Conservation (phyloP, 1,284 basidiomycete genomes). For the Trichosporon coremiiforme region DNA sequence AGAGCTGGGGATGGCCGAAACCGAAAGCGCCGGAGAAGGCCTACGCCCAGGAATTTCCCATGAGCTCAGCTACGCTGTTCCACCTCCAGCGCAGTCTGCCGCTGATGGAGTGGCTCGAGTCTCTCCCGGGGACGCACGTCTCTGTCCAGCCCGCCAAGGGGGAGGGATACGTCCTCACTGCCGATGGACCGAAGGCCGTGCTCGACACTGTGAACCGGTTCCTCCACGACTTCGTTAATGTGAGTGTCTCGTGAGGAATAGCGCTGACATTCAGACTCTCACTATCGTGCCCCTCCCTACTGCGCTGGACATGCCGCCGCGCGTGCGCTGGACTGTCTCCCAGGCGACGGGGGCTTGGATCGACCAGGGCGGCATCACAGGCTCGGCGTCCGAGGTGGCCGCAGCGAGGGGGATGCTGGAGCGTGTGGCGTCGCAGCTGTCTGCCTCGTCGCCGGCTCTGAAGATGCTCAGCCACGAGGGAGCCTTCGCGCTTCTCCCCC, state of each 20-base stretch:
- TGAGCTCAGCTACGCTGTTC: constrained; percentile 32
- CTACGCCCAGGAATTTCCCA: constrained; percentile 12
- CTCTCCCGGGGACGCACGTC: constrained; percentile 11
- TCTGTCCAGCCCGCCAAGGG: constrained; percentile 2
- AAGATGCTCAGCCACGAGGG: background rate
- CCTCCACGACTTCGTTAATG: constrained; percentile 15
- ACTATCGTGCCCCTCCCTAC: constrained; percentile 8
- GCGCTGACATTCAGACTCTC: background rate
- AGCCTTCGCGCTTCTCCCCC: constrained; percentile 22
- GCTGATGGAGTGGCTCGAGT: constrained; percentile 15
- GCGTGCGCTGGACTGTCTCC: background rate
- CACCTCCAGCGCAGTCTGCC: constrained; percentile 28
- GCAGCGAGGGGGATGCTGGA: background rate
- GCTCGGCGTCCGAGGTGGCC: background rate
- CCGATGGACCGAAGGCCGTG: background rate
- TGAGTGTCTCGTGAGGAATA: background rate
- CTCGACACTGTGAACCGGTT: constrained; percentile 2
- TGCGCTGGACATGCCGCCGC: background rate
- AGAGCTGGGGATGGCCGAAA: constrained; percentile 30
- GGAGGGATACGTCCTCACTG: background rate
- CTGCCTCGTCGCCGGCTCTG: background rate
- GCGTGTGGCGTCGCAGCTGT: background rate
- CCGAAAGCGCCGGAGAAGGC: constrained; percentile 5
- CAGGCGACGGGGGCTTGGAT: constrained; percentile 12
- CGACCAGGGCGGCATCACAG: constrained; percentile 1